phyloP scores from a whole-genome alignment of 2,329 filamentous ascomycete genomes.

The Paecilomyces fulvus region DNA sequence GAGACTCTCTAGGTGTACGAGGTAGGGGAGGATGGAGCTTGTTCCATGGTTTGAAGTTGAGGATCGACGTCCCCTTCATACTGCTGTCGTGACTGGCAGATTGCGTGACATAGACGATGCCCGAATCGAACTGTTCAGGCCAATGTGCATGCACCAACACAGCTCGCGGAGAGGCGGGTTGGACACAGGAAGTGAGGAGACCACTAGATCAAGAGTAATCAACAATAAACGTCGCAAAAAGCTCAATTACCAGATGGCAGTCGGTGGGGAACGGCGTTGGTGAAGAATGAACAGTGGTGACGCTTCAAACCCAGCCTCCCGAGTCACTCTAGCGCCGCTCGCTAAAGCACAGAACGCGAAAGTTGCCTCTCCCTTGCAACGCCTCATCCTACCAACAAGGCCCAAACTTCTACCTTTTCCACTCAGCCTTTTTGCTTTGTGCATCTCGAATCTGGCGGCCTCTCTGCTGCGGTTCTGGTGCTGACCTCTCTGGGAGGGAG shows the following conservation, averaged over 20 bases:
- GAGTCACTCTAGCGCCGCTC: constrained; percentile 16
- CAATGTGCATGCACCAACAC: background rate
- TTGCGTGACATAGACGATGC: constrained; percentile 2
- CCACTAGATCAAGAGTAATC: background rate
- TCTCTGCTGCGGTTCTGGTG: constrained; percentile 26
- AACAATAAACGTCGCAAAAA: too few species aligned
- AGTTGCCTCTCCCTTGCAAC: constrained; percentile 11
- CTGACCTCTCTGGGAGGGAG: constrained; percentile 32
- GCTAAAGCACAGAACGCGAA: constrained; percentile 18
- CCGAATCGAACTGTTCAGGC: constrained; percentile 1
- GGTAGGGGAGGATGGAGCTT: constrained; percentile 47
- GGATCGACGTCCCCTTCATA: constrained; percentile 46
- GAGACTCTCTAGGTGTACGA: constrained; percentile 49
- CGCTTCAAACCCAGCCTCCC: constrained; percentile 3
- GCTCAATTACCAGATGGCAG: constrained; percentile 1
- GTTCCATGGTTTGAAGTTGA: constrained; percentile 42
- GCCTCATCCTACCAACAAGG: constrained; percentile 9
- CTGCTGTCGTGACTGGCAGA: constrained; percentile 12
- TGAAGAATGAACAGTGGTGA: constrained; percentile 6
- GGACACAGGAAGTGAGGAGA: constrained; percentile 1
- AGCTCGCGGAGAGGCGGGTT: background rate
- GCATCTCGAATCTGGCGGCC: constrained; percentile 19
- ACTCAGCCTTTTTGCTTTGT: constrained; percentile 8
- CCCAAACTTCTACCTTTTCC: constrained; percentile 10
- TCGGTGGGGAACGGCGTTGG: constrained; percentile 11